Conservation (phyloP, 768 basidiomycete species). For the Leucosporidium creatinivorum region DNA sequence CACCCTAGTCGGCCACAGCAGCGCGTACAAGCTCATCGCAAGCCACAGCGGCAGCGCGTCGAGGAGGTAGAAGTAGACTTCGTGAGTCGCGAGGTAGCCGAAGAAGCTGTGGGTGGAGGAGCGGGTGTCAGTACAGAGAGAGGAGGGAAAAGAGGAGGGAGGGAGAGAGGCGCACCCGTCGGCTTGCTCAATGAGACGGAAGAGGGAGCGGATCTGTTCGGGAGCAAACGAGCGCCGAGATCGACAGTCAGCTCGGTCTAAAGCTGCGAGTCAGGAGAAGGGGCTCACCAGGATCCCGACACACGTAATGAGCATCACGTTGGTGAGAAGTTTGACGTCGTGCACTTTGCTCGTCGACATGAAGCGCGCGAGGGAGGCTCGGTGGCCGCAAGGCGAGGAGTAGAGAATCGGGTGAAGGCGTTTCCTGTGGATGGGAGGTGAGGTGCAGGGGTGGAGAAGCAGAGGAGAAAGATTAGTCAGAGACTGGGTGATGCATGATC, state of each 20-base stretch:
- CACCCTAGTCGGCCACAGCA: background rate
- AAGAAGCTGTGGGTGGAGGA: background rate
- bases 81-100: background rate
- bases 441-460: too few relatives aligned
- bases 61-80: background rate
- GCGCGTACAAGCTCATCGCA: background rate
- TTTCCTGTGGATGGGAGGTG: too few relatives aligned
- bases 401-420: too few relatives aligned
- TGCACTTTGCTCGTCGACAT: too few relatives aligned
- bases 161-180: background rate
- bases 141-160: too few relatives aligned
- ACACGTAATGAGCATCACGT: background rate
- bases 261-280: background rate
- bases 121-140: too few relatives aligned
- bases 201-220: constrained; percentile 16
- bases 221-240: too few relatives aligned
- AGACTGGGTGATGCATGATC: too few relatives aligned
- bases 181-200: constrained; percentile 26
- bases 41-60: background rate
- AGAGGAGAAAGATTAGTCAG: too few relatives aligned
- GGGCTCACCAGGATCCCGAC: background rate
- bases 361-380: too few relatives aligned
- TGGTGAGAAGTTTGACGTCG: too few relatives aligned
- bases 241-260: background rate
- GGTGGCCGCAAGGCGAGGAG: too few relatives aligned